Conservation (phyloP, 768 basidiomycete genomes). For the Psilocybe cyanescens region DNA sequence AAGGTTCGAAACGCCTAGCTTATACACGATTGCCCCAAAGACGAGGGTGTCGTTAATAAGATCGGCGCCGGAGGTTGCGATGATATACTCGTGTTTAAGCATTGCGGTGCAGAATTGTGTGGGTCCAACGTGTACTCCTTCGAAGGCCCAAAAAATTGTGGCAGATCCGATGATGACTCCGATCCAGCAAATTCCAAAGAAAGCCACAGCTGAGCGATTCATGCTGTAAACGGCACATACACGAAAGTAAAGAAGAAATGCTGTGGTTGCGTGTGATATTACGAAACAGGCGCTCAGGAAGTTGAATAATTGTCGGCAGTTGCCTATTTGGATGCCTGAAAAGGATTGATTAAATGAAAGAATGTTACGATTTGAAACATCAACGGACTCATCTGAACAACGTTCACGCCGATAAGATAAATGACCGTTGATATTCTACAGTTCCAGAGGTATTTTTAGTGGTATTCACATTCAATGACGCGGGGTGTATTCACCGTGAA, state of each 20-base stretch:
- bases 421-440: conserved; percentile 1
- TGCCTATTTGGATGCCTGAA: background rate
- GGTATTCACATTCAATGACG: background rate
- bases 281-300: background rate
- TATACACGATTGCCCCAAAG: conserved; percentile 16
- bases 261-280: conserved; percentile 5
- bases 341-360: background rate
- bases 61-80: conserved; percentile 3
- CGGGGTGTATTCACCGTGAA: background rate
- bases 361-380: background rate
- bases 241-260: conserved; percentile 20
- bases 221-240: conserved; percentile 22
- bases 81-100: conserved; percentile 3
- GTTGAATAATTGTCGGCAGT: background rate
- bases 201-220: conserved; percentile 6
- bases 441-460: background rate
- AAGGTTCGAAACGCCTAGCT: conserved; percentile 9
- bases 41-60: conserved; percentile 18
- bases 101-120: conserved; percentile 12
- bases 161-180: conserved; percentile 9
- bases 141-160: conserved; percentile 11
- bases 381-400: background rate
- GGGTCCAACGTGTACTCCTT: conserved; percentile 10
- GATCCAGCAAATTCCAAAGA: conserved; percentile 19
- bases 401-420: conserved; percentile 4